Base-by-base conservation (phyloP, 768 basidiomycete genomes). In the Amanita subjunquillea region DNA sequence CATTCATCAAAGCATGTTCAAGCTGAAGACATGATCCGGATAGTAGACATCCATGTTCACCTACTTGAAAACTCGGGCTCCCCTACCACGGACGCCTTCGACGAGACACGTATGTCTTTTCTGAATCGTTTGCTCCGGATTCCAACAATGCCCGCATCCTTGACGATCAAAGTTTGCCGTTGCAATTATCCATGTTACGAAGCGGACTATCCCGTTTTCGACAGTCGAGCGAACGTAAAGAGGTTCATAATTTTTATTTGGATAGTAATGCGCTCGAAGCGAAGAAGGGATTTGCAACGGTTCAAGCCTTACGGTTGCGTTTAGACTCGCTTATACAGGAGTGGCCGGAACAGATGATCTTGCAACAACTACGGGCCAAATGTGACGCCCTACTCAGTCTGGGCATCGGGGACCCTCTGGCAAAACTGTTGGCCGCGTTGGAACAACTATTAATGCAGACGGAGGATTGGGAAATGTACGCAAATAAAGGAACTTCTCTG, bases 271-370 rank as follows among this genome's bases (percentile, higher is more conserved):
- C 87, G 29, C 69, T 65, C 3, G 88, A 96, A 65, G 73, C 80
- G 34, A 78, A 72, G 54, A 89, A 80, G 63, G 84, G 76, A 0
- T 68, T 78, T 3, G 63, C 61, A 0, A 62, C 85, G 12, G 62
- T 95, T 7, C 58, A 61, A 3, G 59, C 70, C 3, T 72, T 95
- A 17, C 71, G 71, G 43, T 53, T 53, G 3, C 79, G 83, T 2
- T 71, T 98, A 27, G 59, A 69, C 12, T 54, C 34, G 2, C 72
- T 96, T 17, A 74, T 85, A 23, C 67, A 72, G 55, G 85, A 92
- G 58, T 99, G 92, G 93, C 95, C 96, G 0, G 95, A 98, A 57
- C 96, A 99, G 65, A 92, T 94, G 86, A 90, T 97, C 7, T 73
- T 96, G n/a, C 87, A 86, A 27, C 84, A 95, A 63, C 75, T 99